Percentiles rank a stretch among this genome's conserved stretches.
These are phyloP conservation scores for Fusarium agapanthi DNA, from an alignment of 2,329 filamentous ascomycete species.

Conservation along the genomic window DNA sequence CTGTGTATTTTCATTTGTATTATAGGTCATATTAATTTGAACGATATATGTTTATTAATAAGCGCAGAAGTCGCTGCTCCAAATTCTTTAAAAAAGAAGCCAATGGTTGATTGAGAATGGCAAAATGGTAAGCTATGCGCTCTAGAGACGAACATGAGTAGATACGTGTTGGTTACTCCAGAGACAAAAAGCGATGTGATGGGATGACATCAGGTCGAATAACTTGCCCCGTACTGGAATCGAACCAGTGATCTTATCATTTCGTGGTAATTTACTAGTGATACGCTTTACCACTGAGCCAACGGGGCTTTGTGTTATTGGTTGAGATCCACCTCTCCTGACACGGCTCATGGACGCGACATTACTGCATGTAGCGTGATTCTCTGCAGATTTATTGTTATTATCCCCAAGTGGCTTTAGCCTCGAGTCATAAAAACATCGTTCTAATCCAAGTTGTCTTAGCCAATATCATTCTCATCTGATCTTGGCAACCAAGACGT, in stretches of 20 bases:
- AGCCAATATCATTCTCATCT: not conserved
- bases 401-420: too few species aligned
- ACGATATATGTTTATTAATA: not conserved
- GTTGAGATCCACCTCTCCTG: not conserved
- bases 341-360: accelerated
- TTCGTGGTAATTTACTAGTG: constrained; percentile 1
- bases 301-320: constrained; percentile 6
- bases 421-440: too few species aligned
- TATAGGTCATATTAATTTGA: not conserved
- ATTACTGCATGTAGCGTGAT: accelerated
- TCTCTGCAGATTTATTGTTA: too few species aligned
- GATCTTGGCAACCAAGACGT: too few species aligned
- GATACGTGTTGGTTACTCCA: too few species aligned
- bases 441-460: too few species aligned
- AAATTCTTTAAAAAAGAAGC: too few species aligned
- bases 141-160: too few species aligned
- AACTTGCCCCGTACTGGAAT: constrained; percentile 16
- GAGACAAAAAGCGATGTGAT: not conserved
- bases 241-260: constrained; percentile 27
- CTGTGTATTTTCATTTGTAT: not conserved
- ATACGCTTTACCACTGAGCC: constrained; percentile 28
- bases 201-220: accelerated
- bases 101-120: accelerated
- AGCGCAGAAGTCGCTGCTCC: not conserved
- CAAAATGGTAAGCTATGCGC: not conserved